phyloP scores from a whole-genome alignment of 1,139 yeast species.

The Pichia kudriavzevii region DNA sequence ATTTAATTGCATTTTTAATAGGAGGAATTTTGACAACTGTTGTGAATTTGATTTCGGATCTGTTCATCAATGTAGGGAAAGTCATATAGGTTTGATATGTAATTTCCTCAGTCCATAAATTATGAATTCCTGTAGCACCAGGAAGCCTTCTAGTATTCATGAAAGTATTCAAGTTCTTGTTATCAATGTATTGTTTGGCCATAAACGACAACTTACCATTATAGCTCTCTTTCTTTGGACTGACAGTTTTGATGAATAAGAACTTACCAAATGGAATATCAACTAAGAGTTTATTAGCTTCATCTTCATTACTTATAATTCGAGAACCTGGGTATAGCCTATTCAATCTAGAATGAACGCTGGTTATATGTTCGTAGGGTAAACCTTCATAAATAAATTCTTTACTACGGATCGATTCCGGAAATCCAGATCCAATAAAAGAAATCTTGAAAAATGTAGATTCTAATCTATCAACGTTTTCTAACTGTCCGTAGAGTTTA shows the following conservation, averaged over 20 bases:
- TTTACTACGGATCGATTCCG: slow-evolving; percentile 64
- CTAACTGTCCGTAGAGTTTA: slow-evolving; percentile 59
- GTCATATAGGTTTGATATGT: slow-evolving; percentile 68
- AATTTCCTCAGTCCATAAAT: slow-evolving; percentile 85
- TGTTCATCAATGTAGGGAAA: slow-evolving; percentile 84
- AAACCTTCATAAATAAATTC: slow-evolving; percentile 79
- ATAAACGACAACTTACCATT: slow-evolving; percentile 38
- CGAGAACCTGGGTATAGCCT: slow-evolving; percentile 79
- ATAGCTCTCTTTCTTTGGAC: slow-evolving; percentile 54
- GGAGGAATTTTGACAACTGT: slow-evolving; percentile 70
- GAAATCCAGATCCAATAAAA: slow-evolving; percentile 82
- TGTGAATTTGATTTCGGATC: slow-evolving; percentile 59
- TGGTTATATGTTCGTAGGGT: slow-evolving; percentile 81
- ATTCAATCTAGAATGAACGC: slow-evolving; percentile 71
- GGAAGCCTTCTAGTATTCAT: slow-evolving; percentile 66
- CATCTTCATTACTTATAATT: slow-evolving; percentile 59
- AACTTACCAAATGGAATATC: slow-evolving; percentile 63
- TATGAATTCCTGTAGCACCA: slow-evolving; percentile 64
- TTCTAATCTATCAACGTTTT: slow-evolving; percentile 61
- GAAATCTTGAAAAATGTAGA: slow-evolving; percentile 78
- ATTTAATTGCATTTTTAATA: slow-evolving; percentile 69
- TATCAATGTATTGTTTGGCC: slow-evolving; percentile 63
- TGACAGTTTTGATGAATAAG: slow-evolving; percentile 65
- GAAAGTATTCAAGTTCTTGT: slow-evolving; percentile 63
- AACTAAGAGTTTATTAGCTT: slow-evolving; percentile 35